A percentile compares a stretch with the other conserved stretches of the same genome.
Evolutionary conservation across 768 basidiomycete species (phyloP).

Genomic region (Tylopilus balloui): DNA sequence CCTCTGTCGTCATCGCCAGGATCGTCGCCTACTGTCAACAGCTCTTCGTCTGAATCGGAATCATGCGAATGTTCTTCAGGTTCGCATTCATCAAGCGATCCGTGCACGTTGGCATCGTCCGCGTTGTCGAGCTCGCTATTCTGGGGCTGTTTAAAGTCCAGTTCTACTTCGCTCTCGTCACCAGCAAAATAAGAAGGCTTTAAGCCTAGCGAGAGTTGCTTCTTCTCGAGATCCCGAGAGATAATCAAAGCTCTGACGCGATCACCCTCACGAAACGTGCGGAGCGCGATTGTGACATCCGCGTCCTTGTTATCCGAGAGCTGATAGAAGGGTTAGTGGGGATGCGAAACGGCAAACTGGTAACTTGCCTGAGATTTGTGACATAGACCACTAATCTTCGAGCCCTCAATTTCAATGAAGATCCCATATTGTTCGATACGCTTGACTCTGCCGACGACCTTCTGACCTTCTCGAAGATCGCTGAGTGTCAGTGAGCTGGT

Average conservation of each 20-base stretch:
- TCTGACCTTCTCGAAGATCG: slow-evolving; percentile 75
- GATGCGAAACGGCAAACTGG: not conserved
- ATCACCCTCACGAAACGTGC: slow-evolving; percentile 83
- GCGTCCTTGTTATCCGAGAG: slow-evolving; percentile 84
- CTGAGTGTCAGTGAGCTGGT: slow-evolving; percentile 38
- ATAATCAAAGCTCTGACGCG: slow-evolving; percentile 75
- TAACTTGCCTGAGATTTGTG: slow-evolving; percentile 81
- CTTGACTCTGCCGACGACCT: slow-evolving; percentile 74
- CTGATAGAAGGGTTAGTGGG: slow-evolving; percentile 37
- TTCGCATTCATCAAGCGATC: slow-evolving; percentile 21
- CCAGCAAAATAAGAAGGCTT: slow-evolving; percentile 84
- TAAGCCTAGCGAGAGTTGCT: slow-evolving; percentile 75
- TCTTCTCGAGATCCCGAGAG: slow-evolving; percentile 69
- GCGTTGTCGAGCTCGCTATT: slow-evolving; percentile 32
- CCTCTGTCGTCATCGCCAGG: slow-evolving; percentile 18
- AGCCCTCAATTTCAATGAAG: slow-evolving; percentile 87
- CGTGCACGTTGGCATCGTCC: slow-evolving; percentile 23
- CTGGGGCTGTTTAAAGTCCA: slow-evolving; percentile 25
- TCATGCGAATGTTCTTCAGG: slow-evolving; percentile 3
- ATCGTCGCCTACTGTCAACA: slow-evolving; percentile 10
- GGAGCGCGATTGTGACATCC: slow-evolving; percentile 72
- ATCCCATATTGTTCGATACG: slow-evolving; percentile 84
- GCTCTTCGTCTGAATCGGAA: slow-evolving; percentile 18
- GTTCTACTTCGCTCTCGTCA: slow-evolving; percentile 45
- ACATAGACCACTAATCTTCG: slow-evolving; percentile 84